phyloP scores from a whole-genome alignment of 495 filamentous ascomycete species.

The Aspergillus affinis region DNA sequence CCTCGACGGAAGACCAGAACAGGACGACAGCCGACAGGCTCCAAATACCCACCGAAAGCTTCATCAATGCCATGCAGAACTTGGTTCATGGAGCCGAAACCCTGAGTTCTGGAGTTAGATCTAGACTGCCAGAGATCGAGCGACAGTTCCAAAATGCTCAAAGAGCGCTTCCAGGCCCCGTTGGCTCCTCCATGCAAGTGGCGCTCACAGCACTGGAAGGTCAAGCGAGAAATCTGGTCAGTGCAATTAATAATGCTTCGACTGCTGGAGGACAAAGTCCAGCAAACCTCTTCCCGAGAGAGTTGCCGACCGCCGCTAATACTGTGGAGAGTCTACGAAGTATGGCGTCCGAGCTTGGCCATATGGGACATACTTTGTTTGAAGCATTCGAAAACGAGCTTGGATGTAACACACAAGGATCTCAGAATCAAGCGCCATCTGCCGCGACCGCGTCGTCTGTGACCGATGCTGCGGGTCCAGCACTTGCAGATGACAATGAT shows the following conservation, averaged over 20 bases:
- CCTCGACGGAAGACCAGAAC: conserved; percentile 16
- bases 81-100: conserved; percentile 36
- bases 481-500: neutral
- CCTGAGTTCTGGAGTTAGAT: conserved; percentile 37
- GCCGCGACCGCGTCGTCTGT: neutral
- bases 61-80: conserved; percentile 35
- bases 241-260: conserved; percentile 43
- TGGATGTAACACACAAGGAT: conserved; percentile 16
- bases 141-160: conserved; percentile 41
- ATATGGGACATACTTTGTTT: conserved; percentile 42
- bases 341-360: conserved; percentile 47
- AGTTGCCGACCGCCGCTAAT: conserved; percentile 41
- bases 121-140: conserved; percentile 41
- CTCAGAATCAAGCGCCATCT: conserved; percentile 5
- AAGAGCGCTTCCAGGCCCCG: conserved; percentile 39
- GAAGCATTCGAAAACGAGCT: conserved; percentile 43
- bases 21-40: conserved; percentile 18
- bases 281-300: conserved; percentile 35
- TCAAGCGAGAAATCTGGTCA: conserved; percentile 39
- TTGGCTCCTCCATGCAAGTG: conserved; percentile 38
- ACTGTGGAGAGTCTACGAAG: conserved; percentile 41
- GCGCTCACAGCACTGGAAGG: conserved; percentile 44
- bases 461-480: neutral
- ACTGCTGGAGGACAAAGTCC: conserved; percentile 36
- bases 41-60: conserved; percentile 28